Conservation (phyloP, 305 asterid species). For the Fraxinus platypoda region DNA sequence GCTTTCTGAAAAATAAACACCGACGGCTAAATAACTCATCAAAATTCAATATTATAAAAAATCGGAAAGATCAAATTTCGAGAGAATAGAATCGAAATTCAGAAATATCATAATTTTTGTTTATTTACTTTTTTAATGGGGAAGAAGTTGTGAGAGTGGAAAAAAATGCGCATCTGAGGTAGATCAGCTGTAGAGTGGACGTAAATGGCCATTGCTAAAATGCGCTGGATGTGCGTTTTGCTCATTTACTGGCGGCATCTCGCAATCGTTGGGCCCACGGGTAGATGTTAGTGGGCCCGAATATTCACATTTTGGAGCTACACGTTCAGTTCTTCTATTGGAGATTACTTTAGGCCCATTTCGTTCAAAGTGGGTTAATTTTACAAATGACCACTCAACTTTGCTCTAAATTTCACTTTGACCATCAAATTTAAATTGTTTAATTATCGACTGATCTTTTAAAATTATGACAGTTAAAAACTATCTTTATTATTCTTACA, state of each 20-base stretch:
- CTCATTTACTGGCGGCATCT: constrained; percentile 9
- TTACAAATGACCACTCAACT: background rate
- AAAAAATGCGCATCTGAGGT: constrained; percentile 24
- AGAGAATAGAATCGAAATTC: background rate
- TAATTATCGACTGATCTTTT: background rate
- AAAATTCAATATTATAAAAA: constrained; percentile 1
- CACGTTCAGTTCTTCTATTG: background rate
- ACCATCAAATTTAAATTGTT: background rate
- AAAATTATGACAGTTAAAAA: background rate
- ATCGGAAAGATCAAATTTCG: background rate
- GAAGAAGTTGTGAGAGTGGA: constrained; percentile 13
- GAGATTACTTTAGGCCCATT: background rate
- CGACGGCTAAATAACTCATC: background rate
- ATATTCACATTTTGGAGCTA: background rate
- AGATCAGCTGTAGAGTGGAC: constrained; percentile 21
- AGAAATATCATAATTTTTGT: constrained; percentile 10
- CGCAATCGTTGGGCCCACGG: background rate
- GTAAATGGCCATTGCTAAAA: constrained; percentile 20
- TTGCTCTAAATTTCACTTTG: background rate
- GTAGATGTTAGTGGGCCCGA: constrained; percentile 8
- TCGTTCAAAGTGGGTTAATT: background rate
- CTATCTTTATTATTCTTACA: background rate
- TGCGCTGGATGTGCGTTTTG: constrained; percentile 26
- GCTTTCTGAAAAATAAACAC: constrained; percentile 16
- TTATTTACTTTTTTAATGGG: background rate